phyloP scores from a whole-genome alignment of 805 yeast genomes.

The Kodamaea laetipori region DNA sequence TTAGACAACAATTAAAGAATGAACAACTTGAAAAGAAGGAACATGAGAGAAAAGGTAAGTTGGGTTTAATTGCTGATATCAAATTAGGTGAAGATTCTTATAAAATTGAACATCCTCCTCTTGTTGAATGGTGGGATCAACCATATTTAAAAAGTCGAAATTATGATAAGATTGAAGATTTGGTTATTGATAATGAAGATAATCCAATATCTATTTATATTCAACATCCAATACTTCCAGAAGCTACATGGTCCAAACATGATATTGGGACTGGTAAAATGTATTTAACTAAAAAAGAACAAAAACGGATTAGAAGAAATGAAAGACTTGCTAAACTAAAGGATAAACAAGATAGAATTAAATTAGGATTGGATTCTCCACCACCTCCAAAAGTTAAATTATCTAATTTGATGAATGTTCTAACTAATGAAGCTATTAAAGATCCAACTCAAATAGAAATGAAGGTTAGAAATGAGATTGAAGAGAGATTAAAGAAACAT shows the following conservation, averaged over 20 bases:
- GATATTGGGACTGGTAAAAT: conserved; percentile 46
- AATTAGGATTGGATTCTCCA: conserved; percentile 80
- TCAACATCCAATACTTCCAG: conserved; percentile 77
- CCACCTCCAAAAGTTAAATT: conserved; percentile 88
- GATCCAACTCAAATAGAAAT: conserved; percentile 89
- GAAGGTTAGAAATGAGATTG: conserved; percentile 68
- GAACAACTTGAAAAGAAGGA: conserved; percentile 25
- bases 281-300: conserved; percentile 74
- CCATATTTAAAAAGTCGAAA: conserved; percentile 47
- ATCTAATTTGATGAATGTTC: conserved; percentile 80
- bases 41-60: conserved; percentile 18
- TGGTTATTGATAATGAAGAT: conserved; percentile 38
- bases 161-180: conserved; percentile 38
- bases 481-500: conserved; percentile 61
- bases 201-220: conserved; percentile 67
- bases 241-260: conserved; percentile 58
- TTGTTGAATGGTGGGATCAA: conserved; percentile 88
- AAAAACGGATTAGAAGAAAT: conserved; percentile 70
- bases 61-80: conserved; percentile 54
- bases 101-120: conserved; percentile 55
- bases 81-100: conserved; percentile 58
- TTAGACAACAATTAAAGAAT: conserved; percentile 43
- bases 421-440: conserved; percentile 79
- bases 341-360: conserved; percentile 74
- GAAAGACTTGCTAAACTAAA: conserved; percentile 63